These are phyloP conservation scores for Syzygium aromaticum DNA, from an alignment of 345 rosid genomes.

Conservation along the genomic window DNA sequence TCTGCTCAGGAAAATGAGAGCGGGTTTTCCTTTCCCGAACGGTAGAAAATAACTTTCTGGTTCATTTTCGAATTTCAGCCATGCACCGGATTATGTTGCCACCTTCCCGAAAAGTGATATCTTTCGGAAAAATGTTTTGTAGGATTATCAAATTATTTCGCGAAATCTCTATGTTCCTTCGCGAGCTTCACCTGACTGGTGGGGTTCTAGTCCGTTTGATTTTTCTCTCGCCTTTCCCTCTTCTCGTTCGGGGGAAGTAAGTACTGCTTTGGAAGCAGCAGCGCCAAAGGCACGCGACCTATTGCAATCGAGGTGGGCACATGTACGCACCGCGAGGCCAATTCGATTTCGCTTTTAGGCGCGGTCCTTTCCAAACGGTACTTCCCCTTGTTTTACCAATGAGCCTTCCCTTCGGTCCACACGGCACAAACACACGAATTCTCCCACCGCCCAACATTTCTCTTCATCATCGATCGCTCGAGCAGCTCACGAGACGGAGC, in stretches of 20 bases:
- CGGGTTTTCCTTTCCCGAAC: background rate
- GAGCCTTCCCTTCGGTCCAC: background rate
- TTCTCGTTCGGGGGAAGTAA: background rate
- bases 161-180: background rate
- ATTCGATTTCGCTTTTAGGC: background rate
- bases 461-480: background rate
- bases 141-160: no score
- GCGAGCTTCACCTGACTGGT: background rate
- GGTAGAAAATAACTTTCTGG: background rate
- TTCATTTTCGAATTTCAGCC: background rate
- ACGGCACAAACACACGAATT: background rate
- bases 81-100: no score
- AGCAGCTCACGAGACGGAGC: background rate
- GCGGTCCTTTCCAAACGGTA: background rate
- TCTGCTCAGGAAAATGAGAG: background rate
- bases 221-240: fast-evolving
- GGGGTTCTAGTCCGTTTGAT: background rate
- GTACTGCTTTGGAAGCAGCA: background rate
- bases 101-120: no score
- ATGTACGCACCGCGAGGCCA: background rate
- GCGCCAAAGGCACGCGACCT: background rate
- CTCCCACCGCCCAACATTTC: background rate
- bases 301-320: background rate
- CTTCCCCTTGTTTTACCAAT: background rate
- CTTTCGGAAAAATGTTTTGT: no score